These are phyloP conservation scores for Solanum sejunctum DNA, from an alignment of 257 asterid species.

Conservation along the genomic window DNA sequence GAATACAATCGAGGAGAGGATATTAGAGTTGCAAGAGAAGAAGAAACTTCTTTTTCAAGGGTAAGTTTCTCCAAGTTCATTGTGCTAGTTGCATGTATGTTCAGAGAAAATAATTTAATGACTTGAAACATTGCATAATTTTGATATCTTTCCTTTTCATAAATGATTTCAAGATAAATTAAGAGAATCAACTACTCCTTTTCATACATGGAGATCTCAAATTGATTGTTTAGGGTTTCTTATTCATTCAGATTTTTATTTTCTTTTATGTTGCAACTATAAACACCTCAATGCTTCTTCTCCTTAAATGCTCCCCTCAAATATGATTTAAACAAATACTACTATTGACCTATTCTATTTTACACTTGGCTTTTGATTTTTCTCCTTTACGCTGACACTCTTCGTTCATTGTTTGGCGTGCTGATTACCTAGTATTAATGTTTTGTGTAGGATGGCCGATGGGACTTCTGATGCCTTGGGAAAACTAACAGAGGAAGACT, in stretches of 20 bases:
- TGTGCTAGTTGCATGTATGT: neutral
- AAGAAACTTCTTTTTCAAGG: conserved; percentile 89
- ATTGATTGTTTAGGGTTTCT: neutral
- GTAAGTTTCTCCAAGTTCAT: conserved; percentile 21
- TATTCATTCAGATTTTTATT: neutral
- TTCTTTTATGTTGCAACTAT: neutral
- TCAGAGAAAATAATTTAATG: neutral
- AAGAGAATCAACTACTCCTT: no score
- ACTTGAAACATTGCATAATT: neutral
- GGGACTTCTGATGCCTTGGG: conserved; percentile 67
- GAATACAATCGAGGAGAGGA: conserved; percentile 81
- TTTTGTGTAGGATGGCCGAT: conserved; percentile 55
- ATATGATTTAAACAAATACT: neutral
- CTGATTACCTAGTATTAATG: neutral
- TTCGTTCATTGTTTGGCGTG: neutral
- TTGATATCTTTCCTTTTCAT: no score
- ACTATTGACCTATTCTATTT: neutral
- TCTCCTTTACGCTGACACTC: neutral
- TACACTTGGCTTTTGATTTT: neutral
- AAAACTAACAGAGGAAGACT: conserved; percentile 68
- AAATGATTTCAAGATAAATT: no score
- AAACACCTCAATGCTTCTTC: neutral
- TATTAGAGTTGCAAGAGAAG: conserved; percentile 80
- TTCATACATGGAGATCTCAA: neutral
- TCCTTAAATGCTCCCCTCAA: neutral